These are phyloP conservation scores for Camellia oleifera DNA, from an alignment of 179 eudicot genomes.

Conservation along the genomic window DNA sequence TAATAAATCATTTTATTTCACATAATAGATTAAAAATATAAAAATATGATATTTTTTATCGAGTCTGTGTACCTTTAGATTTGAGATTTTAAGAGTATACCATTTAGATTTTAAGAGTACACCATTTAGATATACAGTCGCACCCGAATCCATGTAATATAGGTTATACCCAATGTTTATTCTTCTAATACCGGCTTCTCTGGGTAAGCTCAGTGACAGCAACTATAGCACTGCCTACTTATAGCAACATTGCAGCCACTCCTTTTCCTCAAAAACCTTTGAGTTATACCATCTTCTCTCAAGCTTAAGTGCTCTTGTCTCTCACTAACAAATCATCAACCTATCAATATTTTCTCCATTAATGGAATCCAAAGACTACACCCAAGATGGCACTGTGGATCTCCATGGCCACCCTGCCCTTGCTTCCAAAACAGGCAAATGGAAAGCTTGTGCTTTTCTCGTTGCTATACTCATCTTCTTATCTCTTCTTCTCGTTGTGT, in stretches of 20 bases:
- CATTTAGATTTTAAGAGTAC: too few relatives aligned
- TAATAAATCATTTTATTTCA: too few relatives aligned
- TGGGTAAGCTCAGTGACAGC: constrained; percentile 5
- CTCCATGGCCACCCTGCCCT: constrained; percentile 72
- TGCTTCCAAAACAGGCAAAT: constrained; percentile 69
- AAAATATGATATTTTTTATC: too few relatives aligned
- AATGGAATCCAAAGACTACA: constrained; percentile 51
- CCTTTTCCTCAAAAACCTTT: neutral
- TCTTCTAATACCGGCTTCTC: constrained; percentile 5
- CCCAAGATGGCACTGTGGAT: constrained; percentile 80
- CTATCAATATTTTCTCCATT: neutral
- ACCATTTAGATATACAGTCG: too few relatives aligned
- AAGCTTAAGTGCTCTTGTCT: neutral
- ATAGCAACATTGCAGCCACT: constrained; percentile 9
- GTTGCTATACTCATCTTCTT: constrained; percentile 51
- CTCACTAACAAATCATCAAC: neutral
- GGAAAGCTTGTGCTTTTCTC: constrained; percentile 90
- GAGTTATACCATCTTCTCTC: neutral
- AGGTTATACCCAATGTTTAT: too few relatives aligned
- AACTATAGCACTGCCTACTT: neutral
- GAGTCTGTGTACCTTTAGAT: too few relatives aligned
- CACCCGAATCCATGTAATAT: too few relatives aligned
- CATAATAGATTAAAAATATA: too few relatives aligned
- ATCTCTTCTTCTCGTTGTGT: neutral
- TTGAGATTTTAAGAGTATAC: too few relatives aligned